Evolutionary conservation across 2,329 filamentous ascomycete genomes (phyloP).

Genomic region (Microdochium bolleyi): DNA sequence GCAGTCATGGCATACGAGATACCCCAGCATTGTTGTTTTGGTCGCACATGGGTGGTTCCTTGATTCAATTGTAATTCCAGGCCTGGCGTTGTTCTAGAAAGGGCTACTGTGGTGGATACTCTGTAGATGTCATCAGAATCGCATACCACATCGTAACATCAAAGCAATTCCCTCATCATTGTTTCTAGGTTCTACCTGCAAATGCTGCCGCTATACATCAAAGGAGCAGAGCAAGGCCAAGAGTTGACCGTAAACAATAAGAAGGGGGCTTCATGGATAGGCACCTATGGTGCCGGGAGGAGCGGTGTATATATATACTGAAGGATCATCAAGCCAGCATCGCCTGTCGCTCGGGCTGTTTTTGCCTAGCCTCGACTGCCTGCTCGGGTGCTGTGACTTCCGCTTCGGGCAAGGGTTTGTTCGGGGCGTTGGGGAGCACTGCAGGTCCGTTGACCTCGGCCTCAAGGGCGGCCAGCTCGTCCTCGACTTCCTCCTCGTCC

Average conservation of each 20-base stretch:
- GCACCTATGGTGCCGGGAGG: too few species aligned
- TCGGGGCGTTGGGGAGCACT: constrained; percentile 4
- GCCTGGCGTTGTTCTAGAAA: constrained; percentile 3
- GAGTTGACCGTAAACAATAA: too few species aligned
- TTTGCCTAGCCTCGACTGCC: constrained; percentile 1
- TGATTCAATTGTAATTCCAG: not conserved
- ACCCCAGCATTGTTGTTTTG: constrained; percentile 8
- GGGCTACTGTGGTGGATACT: not conserved
- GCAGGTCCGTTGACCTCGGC: constrained; percentile 36
- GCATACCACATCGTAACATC: not conserved
- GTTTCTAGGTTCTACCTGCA: not conserved
- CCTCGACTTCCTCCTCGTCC: constrained; percentile 96
- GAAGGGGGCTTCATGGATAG: too few species aligned
- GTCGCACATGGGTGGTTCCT: not conserved
- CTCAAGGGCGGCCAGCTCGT: constrained; percentile 80
- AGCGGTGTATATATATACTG: not conserved
- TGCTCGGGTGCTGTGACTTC: not conserved
- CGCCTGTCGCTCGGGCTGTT: constrained; percentile 15
- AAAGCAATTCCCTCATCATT: too few species aligned
- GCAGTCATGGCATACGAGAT: constrained; percentile 8
- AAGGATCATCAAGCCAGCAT: constrained; percentile 12
- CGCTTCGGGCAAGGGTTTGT: not conserved
- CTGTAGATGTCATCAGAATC: not conserved
- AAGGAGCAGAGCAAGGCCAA: too few species aligned
- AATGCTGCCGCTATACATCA: too few species aligned